Base-by-base conservation (phyloP, 2,329 filamentous ascomycete genomes). In the Magnaporthiopsis poae region DNA sequence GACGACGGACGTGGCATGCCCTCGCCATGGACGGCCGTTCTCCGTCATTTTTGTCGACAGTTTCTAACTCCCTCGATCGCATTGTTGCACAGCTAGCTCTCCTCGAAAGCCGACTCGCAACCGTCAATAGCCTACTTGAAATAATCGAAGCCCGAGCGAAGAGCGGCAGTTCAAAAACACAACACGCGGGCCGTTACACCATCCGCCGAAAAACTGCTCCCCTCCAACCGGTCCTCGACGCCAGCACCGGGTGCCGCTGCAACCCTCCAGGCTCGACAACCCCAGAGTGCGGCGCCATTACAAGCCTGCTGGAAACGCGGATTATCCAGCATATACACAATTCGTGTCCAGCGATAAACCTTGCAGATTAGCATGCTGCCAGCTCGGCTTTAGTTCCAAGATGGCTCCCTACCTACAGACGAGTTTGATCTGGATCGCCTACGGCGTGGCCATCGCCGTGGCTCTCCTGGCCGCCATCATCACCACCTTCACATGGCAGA, bases 371-470 rank as follows among this genome's bases (percentile, higher is more conserved):
- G 61, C 29, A 62, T 62, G 61, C 60, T n/a, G 46, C 46, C 46
- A 56, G 46, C 46, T 25, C n/a, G 21, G 46, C 18, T n/a, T 25
- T 56, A 25, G n/a, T 56, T 7, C 46, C 65, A 66, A 62, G 13
- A 66, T 66, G 61, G 61, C 62, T 35, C 61, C 61, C 73, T 82
- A 95, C 75, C 86, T 97, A 69, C 92, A 96, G 76, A 90, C 90
- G 66, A 91, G 90, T 74, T 84, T 98, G 71, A 98, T 98, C 77
- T 99, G 95, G 95, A 88, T 95, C 69, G 87, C 93, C 66, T 99
- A 98, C 77, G 91, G 89, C 68, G 85, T 94, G 68, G 93, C 91
- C 66, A 83, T 98, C 64, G 88, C 77, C 68, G 80, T 96, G 66
- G 86, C 94, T 69, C 85, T 96, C 65, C 80, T 89, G 70, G 88